Percentiles rank a stretch among this genome's conserved stretches.
These are phyloP conservation scores for Cercophora sp. DNA, from an alignment of 495 filamentous ascomycete species.

Conservation along the genomic window DNA sequence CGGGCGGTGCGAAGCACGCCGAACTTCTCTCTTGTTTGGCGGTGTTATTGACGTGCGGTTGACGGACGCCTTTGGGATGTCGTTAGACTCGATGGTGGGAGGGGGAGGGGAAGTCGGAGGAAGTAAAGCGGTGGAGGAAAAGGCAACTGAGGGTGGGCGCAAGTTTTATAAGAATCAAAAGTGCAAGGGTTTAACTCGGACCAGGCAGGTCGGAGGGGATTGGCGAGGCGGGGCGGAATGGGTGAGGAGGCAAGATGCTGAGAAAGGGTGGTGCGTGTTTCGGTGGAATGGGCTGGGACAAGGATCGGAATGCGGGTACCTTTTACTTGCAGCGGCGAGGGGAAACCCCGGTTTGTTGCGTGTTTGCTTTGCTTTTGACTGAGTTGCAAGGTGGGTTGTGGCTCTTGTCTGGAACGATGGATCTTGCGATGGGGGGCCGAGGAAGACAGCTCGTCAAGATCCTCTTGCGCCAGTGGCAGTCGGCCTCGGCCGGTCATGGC, in stretches of 20 bases:
- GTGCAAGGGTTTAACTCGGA: conserved; percentile 10
- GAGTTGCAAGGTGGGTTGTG: too few species aligned
- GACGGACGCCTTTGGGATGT: neutral
- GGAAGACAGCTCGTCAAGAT: neutral
- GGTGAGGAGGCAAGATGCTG: conserved; percentile 11
- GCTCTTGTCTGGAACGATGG: neutral
- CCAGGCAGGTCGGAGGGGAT: conserved; percentile 5
- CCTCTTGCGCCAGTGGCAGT: conserved; percentile 8
- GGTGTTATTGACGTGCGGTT: conserved; percentile 5
- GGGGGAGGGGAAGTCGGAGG: conserved; percentile 6
- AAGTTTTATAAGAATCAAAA: conserved; percentile 25
- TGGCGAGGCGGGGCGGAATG: conserved; percentile 14
- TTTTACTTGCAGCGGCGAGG: neutral
- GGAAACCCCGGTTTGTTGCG: neutral
- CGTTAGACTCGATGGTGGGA: neutral
- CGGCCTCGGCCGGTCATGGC: conserved; percentile 23
- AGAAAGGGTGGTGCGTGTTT: neutral
- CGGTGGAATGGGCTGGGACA: conserved; percentile 2
- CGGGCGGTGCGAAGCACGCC: conserved; percentile 2
- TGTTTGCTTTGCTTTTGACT: neutral
- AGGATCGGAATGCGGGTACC: conserved; percentile 11
- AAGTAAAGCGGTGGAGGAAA: conserved; percentile 5
- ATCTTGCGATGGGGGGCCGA: neutral
- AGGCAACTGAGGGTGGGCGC: conserved; percentile 8
- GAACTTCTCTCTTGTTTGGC: conserved; percentile 14